Conservation (phyloP, 371 early-diverging fungal species). For the Mortierella sp. region DNA sequence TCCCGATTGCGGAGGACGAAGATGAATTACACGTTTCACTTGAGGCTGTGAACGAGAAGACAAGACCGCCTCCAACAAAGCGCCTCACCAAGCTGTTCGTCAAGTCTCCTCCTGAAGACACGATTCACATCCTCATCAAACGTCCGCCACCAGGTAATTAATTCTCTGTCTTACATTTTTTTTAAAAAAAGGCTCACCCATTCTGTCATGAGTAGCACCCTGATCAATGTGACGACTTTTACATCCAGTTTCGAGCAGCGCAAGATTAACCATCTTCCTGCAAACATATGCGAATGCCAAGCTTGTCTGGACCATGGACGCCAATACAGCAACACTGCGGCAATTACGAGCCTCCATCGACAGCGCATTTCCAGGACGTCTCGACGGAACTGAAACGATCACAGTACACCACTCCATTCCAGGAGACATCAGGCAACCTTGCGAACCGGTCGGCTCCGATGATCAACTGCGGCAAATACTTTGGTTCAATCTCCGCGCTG, state of each 20-base stretch:
- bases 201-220: no score
- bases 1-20: background rate
- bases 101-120: conserved; percentile 8
- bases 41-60: background rate
- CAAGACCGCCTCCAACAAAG: background rate
- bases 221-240: no score
- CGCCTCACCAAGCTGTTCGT: conserved; percentile 4
- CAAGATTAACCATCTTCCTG: background rate
- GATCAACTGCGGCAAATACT: background rate
- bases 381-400: background rate
- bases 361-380: background rate
- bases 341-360: background rate
- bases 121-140: conserved; percentile 15
- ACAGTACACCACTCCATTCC: background rate
- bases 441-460: background rate
- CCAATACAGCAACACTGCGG: background rate
- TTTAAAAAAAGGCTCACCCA: no score
- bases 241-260: background rate
- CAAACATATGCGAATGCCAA: background rate
- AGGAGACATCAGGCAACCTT: background rate
- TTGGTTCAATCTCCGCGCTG: background rate
- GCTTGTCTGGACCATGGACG: background rate
- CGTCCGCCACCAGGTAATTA: conserved; percentile 12
- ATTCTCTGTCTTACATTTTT: background rate
- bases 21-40: background rate